Conservation (phyloP, 1,139 yeast genomes). For the Blastobotrys capitulatus region DNA sequence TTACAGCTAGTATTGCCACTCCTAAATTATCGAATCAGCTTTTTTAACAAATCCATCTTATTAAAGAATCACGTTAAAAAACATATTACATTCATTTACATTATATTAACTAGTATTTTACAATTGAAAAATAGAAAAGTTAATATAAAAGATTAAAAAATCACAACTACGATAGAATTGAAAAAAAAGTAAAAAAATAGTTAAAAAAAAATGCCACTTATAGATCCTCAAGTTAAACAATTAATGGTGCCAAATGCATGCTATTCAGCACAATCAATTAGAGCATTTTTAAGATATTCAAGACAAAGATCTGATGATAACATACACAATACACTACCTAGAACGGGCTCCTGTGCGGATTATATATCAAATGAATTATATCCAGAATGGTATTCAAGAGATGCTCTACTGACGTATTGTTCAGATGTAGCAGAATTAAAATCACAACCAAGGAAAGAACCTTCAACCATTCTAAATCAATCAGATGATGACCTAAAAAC, state of each 20-base stretch:
- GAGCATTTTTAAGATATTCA: constrained; percentile 25
- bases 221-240: constrained; percentile 15
- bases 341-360: constrained; percentile 27
- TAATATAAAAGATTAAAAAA: no score
- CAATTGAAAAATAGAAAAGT: no score
- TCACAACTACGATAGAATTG: no score
- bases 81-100: no score
- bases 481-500: not conserved
- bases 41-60: no score
- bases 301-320: constrained; percentile 27
- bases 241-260: constrained; percentile 23
- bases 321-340: constrained; percentile 22
- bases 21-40: no score
- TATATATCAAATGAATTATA: constrained; percentile 25
- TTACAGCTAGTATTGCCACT: no score
- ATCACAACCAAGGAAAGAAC: constrained; percentile 7
- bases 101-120: no score
- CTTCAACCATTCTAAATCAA: not conserved
- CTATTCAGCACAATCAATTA: constrained; percentile 22
- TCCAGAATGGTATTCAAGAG: constrained; percentile 33
- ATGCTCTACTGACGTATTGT: constrained; percentile 29
- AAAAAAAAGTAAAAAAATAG: no score
- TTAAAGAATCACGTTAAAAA: no score
- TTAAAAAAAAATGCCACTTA: constrained; percentile 1
- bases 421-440: constrained; percentile 23